Evolutionary conservation across 495 filamentous ascomycete species (phyloP), one percentile per base, ranked within the genome.

Genomic region (Aspergillus ellipticus): DNA sequence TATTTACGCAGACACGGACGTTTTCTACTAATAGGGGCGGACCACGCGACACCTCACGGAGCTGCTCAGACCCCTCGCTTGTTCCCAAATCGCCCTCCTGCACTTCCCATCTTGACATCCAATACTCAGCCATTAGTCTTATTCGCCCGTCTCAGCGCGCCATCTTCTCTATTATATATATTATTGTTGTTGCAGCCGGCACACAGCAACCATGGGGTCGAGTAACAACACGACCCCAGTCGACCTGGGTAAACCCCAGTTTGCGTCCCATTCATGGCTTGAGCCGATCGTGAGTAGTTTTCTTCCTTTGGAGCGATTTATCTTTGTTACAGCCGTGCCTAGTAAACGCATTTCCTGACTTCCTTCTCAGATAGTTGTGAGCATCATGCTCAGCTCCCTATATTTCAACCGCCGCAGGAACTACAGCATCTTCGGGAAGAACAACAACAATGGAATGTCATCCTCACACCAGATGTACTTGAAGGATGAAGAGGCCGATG

Each of bases 321-420:
- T n/a, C n/a, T n/a, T n/a, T 41, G 31, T 17, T 13, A 39, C 35
- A 21, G 31, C n/a, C 22, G 24, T 20, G 37, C 31, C 13, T 26
- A 26, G 2, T n/a, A 1, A 31, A n/a, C 41, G 15, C 0, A 7
- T 4, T 7, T 35, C 13, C 45, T 54, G 19, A 57, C 51, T 37
- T 37, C 51, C 24, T 21, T 29, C 26, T 46, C 48, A 85, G 83
- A 79, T 85, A 45, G 82, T 87, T 22, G 65, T 81, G 8, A 74
- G 73, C 47, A 86, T 87, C 51, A 76, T 87, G 33, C 57, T 84
- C 57, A 70, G 73, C 17, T 77, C 82, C 24, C 82, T 85, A 69
- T 71, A 79, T 51, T 56, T 82, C 42, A 85, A 82, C 17, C 72
- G 82, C 24, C 68, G 80, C 53, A 67, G 72, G n/a, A 69, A 74